Evolutionary conservation across 1,284 basidiomycete species (phyloP), one percentile per base, ranked within the genome.

Genomic region (Puccinia coronata): DNA sequence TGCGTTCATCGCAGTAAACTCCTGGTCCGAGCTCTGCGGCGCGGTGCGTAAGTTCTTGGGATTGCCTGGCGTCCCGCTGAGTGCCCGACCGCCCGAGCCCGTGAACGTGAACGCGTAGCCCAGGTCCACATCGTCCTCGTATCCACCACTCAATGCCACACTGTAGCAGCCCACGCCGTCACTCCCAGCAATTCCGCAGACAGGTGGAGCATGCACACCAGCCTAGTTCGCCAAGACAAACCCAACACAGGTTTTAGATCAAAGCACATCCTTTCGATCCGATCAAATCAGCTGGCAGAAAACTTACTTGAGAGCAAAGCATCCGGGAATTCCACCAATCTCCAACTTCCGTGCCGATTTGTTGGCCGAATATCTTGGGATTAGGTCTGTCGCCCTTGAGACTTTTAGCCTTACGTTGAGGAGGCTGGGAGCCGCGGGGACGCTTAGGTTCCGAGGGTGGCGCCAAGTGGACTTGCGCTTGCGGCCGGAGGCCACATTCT

Each of bases 41-140:
- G 92, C 93, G 0, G 93, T 94, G 11, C 93, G 91, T 71, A 95
- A 89, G 91, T 95, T 85, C 82, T 85, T 81, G 0, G 92, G 92
- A 4, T 90, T 90, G 0, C 87, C 84, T 84, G 91, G 91, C 0
- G 93, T 94, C 20, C 93, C 93, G 84, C 89, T 92, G 41, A 95
- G 88, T 85, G 94, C 92, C 63, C 93, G 89, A 16, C 93, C 93
- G 43, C 93, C 93, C 89, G 83, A 63, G 34, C 85, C 83, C 6
- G 83, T 84, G 82, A 90, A 92, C 85, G 85, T 93, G 91, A 94
- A 93, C 4, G 88, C 91, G 82, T 93, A 90, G 74, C 93, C 93
- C 2, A 91, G 85, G 83, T 94, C 93, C 28, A 94, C 89, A 83
- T 94, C 93, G 82, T 94, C 93, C 55, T 92, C 92, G 83, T 94